Percentiles rank a stretch among this genome's conserved stretches.
phyloP scores from a whole-genome alignment of 352 stramenopile genomes.

The Phytophthora capsici region DNA sequence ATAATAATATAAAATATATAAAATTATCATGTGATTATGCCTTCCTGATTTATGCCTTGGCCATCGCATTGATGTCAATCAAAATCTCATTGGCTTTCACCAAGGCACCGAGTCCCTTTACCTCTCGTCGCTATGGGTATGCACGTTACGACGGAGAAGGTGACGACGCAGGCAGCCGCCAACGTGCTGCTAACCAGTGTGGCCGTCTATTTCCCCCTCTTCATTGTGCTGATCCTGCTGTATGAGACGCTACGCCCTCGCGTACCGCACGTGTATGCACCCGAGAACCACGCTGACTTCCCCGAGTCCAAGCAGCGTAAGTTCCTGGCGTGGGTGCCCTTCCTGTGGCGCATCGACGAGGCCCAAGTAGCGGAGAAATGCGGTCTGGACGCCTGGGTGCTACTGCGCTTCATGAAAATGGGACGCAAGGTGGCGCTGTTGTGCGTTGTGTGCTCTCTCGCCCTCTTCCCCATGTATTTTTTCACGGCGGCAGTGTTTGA shows the following conservation, averaged over 20 bases:
- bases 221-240: conserved; percentile 55
- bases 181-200: conserved; percentile 68
- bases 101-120: neutral
- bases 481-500: conserved; percentile 50
- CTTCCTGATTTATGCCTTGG: too few relatives aligned
- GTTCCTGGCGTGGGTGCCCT: conserved; percentile 67
- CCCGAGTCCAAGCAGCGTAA: conserved; percentile 33
- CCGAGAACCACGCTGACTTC: conserved; percentile 54
- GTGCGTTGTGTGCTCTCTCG: conserved; percentile 56
- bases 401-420: conserved; percentile 79
- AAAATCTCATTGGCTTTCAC: conserved; percentile 9
- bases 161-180: conserved; percentile 39
- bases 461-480: conserved; percentile 76
- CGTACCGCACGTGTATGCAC: conserved; percentile 52
- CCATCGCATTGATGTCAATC: conserved; percentile 5
- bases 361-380: conserved; percentile 63
- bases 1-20: too few relatives aligned
- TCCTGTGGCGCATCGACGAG: conserved; percentile 65
- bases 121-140: conserved; percentile 19
- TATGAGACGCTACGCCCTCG: conserved; percentile 68
- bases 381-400: conserved; percentile 75
- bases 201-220: conserved; percentile 70
- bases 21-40: too few relatives aligned
- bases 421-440: conserved; percentile 71
- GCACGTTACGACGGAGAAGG: conserved; percentile 30